Percentiles rank a stretch among this genome's conserved stretches.
Conservation (phyloP, 2,329 filamentous ascomycete species). For the Fusarium albidum region DNA sequence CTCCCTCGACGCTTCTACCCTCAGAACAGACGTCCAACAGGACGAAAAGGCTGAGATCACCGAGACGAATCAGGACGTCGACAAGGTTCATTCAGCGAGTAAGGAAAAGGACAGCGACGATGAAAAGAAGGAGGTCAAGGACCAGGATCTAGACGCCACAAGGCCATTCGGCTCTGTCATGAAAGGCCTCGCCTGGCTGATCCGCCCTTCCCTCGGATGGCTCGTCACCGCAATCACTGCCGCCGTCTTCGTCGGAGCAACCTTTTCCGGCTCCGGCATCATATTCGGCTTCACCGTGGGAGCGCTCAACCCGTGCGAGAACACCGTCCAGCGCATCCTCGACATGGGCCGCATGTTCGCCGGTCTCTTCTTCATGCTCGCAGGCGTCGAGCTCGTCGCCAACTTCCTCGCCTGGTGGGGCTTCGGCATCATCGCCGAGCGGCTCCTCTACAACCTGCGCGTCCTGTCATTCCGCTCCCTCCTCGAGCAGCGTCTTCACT, state of each 20-base stretch:
- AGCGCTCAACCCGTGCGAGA: conserved; percentile 55
- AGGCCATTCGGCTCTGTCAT: conserved; percentile 48
- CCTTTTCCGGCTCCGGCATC: conserved; percentile 61
- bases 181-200: conserved; percentile 47
- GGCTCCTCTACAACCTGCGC: conserved; percentile 68
- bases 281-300: conserved; percentile 54
- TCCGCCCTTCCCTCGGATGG: conserved; percentile 50
- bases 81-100: conserved; percentile 2
- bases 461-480: conserved; percentile 70
- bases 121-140: conserved; percentile 38
- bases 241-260: conserved; percentile 61
- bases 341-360: conserved; percentile 56
- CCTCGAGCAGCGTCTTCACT: conserved; percentile 71
- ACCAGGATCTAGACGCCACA: conserved; percentile 48
- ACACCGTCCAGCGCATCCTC: conserved; percentile 47
- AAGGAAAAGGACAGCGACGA: conserved; percentile 1
- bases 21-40: conserved; percentile 13
- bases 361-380: conserved; percentile 63
- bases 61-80: conserved; percentile 7
- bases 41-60: conserved; percentile 22
- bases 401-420: conserved; percentile 64
- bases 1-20: conserved; percentile 24
- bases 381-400: conserved; percentile 54
- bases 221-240: conserved; percentile 51
- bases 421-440: conserved; percentile 63